A percentile compares a stretch with the other conserved stretches of the same genome.
These are phyloP conservation scores for Salix brachista DNA, from an alignment of 345 rosid species.

Conservation along the genomic window DNA sequence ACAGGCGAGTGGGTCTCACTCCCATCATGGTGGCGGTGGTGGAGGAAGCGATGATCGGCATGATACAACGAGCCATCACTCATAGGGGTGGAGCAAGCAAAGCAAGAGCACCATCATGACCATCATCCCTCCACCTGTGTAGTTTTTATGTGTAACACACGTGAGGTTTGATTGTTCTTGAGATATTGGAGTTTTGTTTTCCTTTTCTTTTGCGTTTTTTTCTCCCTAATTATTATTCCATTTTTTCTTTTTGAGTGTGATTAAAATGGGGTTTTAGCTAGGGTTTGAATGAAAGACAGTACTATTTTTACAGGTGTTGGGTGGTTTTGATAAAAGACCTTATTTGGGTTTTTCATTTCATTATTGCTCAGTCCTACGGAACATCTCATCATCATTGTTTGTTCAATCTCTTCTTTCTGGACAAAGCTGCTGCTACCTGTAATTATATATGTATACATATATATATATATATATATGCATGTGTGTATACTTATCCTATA, in stretches of 20 bases:
- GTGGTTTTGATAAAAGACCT: conserved; percentile 25
- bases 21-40: conserved; percentile 37
- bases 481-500: background rate
- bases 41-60: conserved; percentile 55
- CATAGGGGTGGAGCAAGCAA: conserved; percentile 19
- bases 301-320: conserved; percentile 29
- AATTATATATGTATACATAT: background rate
- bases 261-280: conserved; percentile 34
- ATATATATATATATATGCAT: too few species aligned
- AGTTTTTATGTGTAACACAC: conserved; percentile 63
- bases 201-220: background rate
- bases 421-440: background rate
- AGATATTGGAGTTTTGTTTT: conserved; percentile 46
- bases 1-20: conserved; percentile 76
- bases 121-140: conserved; percentile 26
- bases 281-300: conserved; percentile 31
- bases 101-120: conserved; percentile 7
- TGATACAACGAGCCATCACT: conserved; percentile 51
- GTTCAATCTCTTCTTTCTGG: conserved; percentile 9
- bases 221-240: background rate
- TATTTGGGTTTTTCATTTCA: conserved; percentile 8
- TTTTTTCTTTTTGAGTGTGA: conserved; percentile 41
- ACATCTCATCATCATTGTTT: conserved; percentile 29
- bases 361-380: background rate
- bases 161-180: conserved; percentile 60